Evolutionary conservation across 768 basidiomycete genomes (phyloP).

Genomic region (Amanita muscaria): DNA sequence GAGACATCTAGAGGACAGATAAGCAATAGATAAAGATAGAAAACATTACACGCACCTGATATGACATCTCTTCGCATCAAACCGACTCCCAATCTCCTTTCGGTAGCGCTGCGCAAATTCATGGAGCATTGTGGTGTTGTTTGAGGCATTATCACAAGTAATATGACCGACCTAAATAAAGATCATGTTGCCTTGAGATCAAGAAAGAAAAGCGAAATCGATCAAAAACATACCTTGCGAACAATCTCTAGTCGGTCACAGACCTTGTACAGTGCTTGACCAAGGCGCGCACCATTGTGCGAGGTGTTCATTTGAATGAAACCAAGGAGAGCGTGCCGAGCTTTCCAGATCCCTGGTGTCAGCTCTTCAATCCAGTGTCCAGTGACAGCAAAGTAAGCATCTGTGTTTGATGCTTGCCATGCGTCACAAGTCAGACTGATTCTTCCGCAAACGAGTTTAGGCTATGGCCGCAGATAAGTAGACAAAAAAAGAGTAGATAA

Average conservation of each 20-base stretch:
- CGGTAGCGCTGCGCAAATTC: neutral
- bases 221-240: conserved; percentile 18
- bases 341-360: conserved; percentile 15
- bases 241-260: conserved; percentile 17
- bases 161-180: neutral
- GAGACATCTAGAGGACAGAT: conserved; percentile 12
- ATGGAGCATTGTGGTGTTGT: neutral
- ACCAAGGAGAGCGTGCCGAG: conserved; percentile 24
- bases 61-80: neutral
- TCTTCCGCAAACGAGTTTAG: neutral
- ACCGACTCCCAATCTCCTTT: neutral
- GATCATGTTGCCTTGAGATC: too few species aligned
- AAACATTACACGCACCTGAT: neutral
- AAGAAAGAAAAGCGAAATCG: too few species aligned
- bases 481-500: too few species aligned
- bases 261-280: conserved; percentile 25
- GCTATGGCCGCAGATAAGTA: too few species aligned
- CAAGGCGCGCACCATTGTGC: conserved; percentile 26
- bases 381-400: conserved; percentile 32
- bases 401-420: conserved; percentile 16
- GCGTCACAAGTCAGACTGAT: neutral
- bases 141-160: neutral
- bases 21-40: too few species aligned
- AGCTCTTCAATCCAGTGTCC: conserved; percentile 31
- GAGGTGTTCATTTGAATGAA: conserved; percentile 17